phyloP scores from a whole-genome alignment of 1,139 yeast species.

The Nadsonia commutata region DNA sequence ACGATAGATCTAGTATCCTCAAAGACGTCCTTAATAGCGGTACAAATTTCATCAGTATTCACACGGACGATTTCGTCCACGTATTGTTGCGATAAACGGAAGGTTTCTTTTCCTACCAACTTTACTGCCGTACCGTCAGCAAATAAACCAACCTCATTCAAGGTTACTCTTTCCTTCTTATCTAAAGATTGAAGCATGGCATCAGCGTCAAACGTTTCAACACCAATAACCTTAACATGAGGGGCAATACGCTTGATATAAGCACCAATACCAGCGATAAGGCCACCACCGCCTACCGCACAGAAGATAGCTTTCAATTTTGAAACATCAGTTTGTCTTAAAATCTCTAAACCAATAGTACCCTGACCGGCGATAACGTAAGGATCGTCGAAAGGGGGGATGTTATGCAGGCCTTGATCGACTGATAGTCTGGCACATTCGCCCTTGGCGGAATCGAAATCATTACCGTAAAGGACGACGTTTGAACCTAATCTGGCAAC shows the following conservation, averaged over 20 bases:
- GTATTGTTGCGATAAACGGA: slow-evolving; percentile 59
- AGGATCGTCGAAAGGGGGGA: slow-evolving; percentile 97
- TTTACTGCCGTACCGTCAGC: slow-evolving; percentile 99
- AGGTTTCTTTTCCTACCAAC: slow-evolving; percentile 79
- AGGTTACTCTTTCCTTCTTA: slow-evolving; percentile 36
- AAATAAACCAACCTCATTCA: slow-evolving; percentile 78
- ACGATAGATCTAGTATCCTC: slow-evolving; percentile 89
- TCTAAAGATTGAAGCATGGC: slow-evolving; percentile 68
- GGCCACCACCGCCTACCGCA: slow-evolving; percentile 96
- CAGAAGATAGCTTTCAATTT: slow-evolving; percentile 77
- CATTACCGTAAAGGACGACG: slow-evolving; percentile 85
- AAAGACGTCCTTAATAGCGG: slow-evolving; percentile 91
- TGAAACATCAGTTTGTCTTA: slow-evolving; percentile 70
- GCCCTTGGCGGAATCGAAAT: slow-evolving; percentile 80
- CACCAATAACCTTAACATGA: slow-evolving; percentile 87
- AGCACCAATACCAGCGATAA: slow-evolving; percentile 79
- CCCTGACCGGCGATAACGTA: slow-evolving; percentile 99
- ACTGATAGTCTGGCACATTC: slow-evolving; percentile 65
- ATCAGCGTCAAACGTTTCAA: slow-evolving; percentile 90
- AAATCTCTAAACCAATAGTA: slow-evolving; percentile 82
- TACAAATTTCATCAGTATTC: slow-evolving; percentile 89
- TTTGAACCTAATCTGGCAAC: slow-evolving; percentile 88
- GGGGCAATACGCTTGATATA: slow-evolving; percentile 95
- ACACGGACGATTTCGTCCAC: slow-evolving; percentile 85
- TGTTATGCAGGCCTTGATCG: slow-evolving; percentile 64